These are phyloP conservation scores for Chernovozyma aurita DNA, from an alignment of 1,139 yeast species.

Conservation along the genomic window DNA sequence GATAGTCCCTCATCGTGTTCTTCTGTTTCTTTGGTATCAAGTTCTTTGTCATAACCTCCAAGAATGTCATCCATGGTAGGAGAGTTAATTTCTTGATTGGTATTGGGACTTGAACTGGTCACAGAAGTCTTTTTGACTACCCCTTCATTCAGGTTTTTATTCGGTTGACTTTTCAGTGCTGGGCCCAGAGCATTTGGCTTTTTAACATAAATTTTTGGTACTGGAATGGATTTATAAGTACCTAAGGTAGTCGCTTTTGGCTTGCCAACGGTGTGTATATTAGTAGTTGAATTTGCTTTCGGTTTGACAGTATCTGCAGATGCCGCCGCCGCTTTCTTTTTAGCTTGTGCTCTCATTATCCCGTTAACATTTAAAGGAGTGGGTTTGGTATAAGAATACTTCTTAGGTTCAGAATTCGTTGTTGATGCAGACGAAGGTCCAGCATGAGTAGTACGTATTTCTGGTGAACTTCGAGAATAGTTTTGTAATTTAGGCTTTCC, in stretches of 20 bases:
- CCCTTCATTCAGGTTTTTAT: too few species aligned
- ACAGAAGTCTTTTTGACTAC: neutral
- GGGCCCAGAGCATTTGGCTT: constrained; percentile 1
- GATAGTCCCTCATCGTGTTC: constrained; percentile 32
- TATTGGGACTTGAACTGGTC: constrained; percentile 7
- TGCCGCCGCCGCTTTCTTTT: constrained; percentile 14
- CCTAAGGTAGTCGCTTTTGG: constrained; percentile 6
- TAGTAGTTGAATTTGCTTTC: constrained; percentile 5
- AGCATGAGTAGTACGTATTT: constrained; percentile 6
- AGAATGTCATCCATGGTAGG: constrained; percentile 28
- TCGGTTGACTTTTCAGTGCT: constrained; percentile 1
- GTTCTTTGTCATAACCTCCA: constrained; percentile 16
- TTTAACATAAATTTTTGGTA: constrained; percentile 7
- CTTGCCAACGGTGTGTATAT: constrained; percentile 8
- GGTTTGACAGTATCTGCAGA: constrained; percentile 6
- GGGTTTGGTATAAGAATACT: constrained; percentile 38
- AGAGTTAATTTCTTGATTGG: constrained; percentile 8
- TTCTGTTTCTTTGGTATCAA: constrained; percentile 12
- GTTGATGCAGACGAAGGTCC: neutral
- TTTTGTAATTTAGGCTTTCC: constrained; percentile 1
- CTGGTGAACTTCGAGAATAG: constrained; percentile 13
- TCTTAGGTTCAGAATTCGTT: constrained; percentile 12
- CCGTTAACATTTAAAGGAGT: constrained; percentile 35
- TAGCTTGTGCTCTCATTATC: constrained; percentile 28
- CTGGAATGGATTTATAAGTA: constrained; percentile 6